These are phyloP conservation scores for Backusella tarrabulga DNA, from an alignment of 192 early-diverging fungal genomes.

Conservation along the genomic window DNA sequence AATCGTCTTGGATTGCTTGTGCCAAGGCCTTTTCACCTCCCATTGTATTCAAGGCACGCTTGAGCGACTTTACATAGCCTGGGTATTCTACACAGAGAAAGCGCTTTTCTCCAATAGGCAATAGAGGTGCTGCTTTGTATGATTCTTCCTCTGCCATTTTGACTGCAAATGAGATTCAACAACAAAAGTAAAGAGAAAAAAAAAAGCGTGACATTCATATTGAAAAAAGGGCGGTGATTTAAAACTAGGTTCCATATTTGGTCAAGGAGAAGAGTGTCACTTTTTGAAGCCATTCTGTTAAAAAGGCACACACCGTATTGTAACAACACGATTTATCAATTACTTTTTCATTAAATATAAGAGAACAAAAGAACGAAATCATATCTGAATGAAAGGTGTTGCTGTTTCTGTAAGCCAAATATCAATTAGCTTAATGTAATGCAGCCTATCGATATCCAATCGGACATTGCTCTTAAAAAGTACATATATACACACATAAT, in stretches of 20 bases:
- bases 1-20: slow-evolving; percentile 44
- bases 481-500: not conserved
- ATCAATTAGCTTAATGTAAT: too few relatives aligned
- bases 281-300: too few relatives aligned
- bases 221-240: not conserved
- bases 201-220: not conserved
- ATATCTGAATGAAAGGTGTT: not conserved
- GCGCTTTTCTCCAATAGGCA: slow-evolving; percentile 20
- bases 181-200: slow-evolving; percentile 5
- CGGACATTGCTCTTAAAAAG: not conserved
- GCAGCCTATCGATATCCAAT: not conserved
- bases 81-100: slow-evolving; percentile 60
- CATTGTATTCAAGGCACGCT: slow-evolving; percentile 44
- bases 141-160: not conserved
- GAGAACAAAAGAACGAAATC: too few relatives aligned
- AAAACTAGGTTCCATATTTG: not conserved
- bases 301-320: not conserved
- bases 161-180: not conserved
- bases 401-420: not conserved
- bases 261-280: not conserved
- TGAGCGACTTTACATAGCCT: slow-evolving; percentile 42
- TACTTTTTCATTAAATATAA: too few relatives aligned
- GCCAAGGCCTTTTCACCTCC: slow-evolving; percentile 47
- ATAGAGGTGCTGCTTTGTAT: not conserved
- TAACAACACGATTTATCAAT: too few relatives aligned